Conservation (phyloP, 2,329 filamentous ascomycete genomes). For the Ophiocordyceps camponoti-leonardi region DNA sequence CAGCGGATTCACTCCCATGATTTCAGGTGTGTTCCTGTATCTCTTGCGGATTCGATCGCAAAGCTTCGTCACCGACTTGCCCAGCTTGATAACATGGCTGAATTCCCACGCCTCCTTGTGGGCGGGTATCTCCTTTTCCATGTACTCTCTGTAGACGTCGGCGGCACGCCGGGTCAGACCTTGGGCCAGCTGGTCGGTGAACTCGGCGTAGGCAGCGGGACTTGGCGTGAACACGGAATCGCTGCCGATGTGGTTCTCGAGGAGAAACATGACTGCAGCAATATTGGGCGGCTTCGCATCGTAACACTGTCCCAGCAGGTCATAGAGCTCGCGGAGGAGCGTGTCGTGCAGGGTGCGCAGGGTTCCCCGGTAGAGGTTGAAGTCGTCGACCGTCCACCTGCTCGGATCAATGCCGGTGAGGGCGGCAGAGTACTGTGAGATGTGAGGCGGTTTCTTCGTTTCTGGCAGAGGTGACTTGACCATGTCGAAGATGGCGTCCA, state of each 20-base stretch:
- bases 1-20: conserved; percentile 55
- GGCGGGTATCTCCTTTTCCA: conserved; percentile 65
- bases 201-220: conserved; percentile 53
- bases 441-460: conserved; percentile 42
- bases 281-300: conserved; percentile 74
- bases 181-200: conserved; percentile 52
- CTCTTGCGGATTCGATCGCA: conserved; percentile 83
- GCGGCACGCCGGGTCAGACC: conserved; percentile 58
- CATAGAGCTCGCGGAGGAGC: conserved; percentile 72
- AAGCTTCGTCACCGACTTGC: conserved; percentile 69
- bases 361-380: conserved; percentile 54
- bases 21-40: conserved; percentile 71
- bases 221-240: conserved; percentile 62
- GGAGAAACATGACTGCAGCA: conserved; percentile 59
- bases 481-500: conserved; percentile 71
- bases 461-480: conserved; percentile 56
- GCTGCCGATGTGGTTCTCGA: conserved; percentile 66
- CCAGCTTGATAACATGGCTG: conserved; percentile 75
- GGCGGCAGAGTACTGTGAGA: conserved; percentile 31
- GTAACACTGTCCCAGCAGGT: conserved; percentile 75
- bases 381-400: conserved; percentile 53
- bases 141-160: conserved; percentile 61
- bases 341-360: conserved; percentile 63
- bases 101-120: conserved; percentile 78
- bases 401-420: conserved; percentile 39